phyloP scores from a whole-genome alignment of 441 rosid species.

The Croton setiger region DNA sequence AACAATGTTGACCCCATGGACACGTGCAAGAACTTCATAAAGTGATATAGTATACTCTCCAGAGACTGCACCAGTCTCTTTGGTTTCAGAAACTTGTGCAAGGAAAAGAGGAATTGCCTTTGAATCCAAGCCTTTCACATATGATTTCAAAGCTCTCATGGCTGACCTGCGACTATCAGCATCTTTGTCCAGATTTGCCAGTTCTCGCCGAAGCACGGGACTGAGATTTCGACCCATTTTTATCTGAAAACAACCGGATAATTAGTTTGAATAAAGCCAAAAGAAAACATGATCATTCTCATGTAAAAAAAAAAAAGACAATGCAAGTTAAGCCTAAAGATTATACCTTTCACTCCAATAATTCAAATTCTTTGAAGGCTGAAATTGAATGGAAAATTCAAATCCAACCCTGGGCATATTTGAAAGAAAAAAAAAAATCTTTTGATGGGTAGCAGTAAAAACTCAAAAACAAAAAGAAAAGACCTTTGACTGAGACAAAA shows the following conservation, averaged over 20 bases:
- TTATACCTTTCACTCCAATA: not conserved
- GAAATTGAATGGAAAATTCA: not conserved
- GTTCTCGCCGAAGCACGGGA: constrained; percentile 63
- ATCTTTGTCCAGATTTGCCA: constrained; percentile 91
- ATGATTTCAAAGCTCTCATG: constrained; percentile 85
- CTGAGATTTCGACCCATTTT: constrained; percentile 73
- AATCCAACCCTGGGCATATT: not conserved
- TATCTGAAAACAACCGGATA: constrained; percentile 31
- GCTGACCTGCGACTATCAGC: constrained; percentile 87
- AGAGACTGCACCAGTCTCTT: constrained; percentile 75
- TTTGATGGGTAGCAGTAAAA: not conserved
- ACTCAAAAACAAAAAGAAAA: not conserved
- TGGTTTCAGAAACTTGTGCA: constrained; percentile 93
- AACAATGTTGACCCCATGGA: constrained; percentile 87
- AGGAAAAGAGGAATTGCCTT: constrained; percentile 84
- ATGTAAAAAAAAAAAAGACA: no score
- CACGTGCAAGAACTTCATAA: constrained; percentile 93
- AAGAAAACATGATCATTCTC: not conserved
- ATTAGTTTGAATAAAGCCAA: not conserved
- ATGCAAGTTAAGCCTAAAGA: not conserved
- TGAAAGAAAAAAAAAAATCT: not conserved
- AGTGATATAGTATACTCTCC: constrained; percentile 97
- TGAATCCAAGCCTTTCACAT: constrained; percentile 84
- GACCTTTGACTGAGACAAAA: not conserved
- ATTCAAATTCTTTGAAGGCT: not conserved